Evolutionary conservation across 371 early-diverging fungal species (phyloP), one percentile per base, ranked within the genome.

Genomic region (Mucor circinelloides): DNA sequence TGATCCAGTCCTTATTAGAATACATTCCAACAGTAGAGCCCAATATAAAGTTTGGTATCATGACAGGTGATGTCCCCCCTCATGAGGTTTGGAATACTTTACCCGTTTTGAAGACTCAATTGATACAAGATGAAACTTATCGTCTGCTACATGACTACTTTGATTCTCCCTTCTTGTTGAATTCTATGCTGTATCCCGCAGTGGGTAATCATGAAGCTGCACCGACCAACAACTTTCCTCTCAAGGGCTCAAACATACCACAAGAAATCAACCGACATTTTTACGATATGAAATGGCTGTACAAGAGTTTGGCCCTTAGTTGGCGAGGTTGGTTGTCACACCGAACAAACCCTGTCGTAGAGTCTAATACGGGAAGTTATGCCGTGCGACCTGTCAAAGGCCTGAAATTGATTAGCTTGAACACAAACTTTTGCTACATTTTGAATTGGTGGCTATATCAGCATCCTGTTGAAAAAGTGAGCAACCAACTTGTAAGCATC

Each of bases 21-120:
- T 78, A 75, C 64, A 76, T 79, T 42, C 83, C 71, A 23, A 77
- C 66, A 31, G 77, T 69, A 12, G 79, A 74, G 23, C 79, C 82
- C 19, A 67, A 81, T 21, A 70, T 78, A 19, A 65, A 64, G 25
- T 87, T 89, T 70, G 76, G 82, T 57, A 81, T 89, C 23, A 68
- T 89, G 56, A 86, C 87, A 5, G 89, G 89, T 31, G 89, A 89
- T 65, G 64, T 89, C 15, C 89, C 89, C 28, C 87, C 89, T 10
- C 89, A 89, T 28, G 86, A 89, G 64, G 78, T 87, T 17, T 89
- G 89, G 89, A 64, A 74, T 4, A 84, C 84, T 1, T 63, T 81
- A 34, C 82, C 82, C 13, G 55, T 70, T 19, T 25, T 64, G 31
- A 79, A 78, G 56, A 86, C 85, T 2, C 64, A 78, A 27, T 58